phyloP scores from a whole-genome alignment of 371 early-diverging fungal genomes.

The Rhizomucor miehei region DNA sequence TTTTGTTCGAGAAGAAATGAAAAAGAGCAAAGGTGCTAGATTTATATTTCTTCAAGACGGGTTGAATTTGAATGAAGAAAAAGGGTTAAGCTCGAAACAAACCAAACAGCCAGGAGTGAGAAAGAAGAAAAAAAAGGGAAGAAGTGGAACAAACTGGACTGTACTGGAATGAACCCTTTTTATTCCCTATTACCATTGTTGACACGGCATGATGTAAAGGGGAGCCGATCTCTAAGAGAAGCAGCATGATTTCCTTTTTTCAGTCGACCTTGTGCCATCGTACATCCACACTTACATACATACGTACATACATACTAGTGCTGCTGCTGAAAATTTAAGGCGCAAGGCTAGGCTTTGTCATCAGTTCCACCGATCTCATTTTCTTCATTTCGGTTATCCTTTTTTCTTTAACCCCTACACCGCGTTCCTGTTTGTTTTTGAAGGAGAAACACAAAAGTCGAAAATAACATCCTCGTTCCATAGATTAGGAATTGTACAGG shows the following conservation, averaged over 20 bases:
- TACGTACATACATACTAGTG: too few relatives aligned
- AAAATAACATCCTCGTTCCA: slow-evolving; percentile 11
- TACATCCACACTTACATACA: background rate
- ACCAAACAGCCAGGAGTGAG: slow-evolving; percentile 12
- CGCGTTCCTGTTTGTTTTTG: too few relatives aligned
- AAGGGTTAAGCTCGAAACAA: slow-evolving; percentile 1
- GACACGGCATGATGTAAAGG: slow-evolving; percentile 2
- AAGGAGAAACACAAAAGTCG: background rate
- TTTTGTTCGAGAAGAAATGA: background rate
- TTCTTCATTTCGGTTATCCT: background rate
- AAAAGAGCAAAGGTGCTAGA: too few relatives aligned
- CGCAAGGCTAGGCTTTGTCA: too few relatives aligned
- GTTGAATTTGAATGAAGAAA: slow-evolving; percentile 1
- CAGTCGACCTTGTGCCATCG: background rate
- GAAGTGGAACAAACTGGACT: slow-evolving; percentile 10
- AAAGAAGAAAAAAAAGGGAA: slow-evolving; percentile 15
- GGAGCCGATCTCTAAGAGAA: too few relatives aligned
- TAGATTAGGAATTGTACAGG: slow-evolving; percentile 14
- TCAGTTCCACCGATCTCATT: too few relatives aligned
- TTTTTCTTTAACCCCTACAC: background rate
- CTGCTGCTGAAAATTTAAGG: too few relatives aligned
- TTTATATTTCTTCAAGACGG: background rate
- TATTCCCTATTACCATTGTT: slow-evolving; percentile 9
- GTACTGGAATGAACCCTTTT: slow-evolving; percentile 14
- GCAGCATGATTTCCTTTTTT: slow-evolving; percentile 14